phyloP scores from a whole-genome alignment of 257 asterid genomes.

The Craterostigma plantagineum region DNA sequence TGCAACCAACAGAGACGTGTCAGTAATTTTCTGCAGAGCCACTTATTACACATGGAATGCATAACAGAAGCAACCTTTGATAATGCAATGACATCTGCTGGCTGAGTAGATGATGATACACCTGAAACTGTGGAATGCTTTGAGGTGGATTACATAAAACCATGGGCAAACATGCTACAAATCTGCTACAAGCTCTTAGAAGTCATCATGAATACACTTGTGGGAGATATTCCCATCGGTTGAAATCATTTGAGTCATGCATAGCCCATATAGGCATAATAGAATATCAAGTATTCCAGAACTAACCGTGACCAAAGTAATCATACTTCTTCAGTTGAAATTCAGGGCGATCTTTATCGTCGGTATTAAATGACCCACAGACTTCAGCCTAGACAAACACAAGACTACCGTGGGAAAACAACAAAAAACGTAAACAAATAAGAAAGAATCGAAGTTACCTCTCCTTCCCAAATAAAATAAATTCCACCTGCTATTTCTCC shows the following conservation, averaged over 20 bases:
- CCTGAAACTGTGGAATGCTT: slow-evolving; percentile 25
- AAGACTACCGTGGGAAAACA: slow-evolving; percentile 4
- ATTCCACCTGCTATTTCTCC: slow-evolving; percentile 70
- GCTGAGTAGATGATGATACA: slow-evolving; percentile 33
- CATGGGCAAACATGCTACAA: background rate
- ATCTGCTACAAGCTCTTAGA: too few species aligned
- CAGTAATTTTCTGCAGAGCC: background rate
- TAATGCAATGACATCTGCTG: slow-evolving; percentile 63
- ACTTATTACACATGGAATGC: background rate
- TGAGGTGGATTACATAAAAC: background rate
- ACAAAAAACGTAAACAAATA: background rate
- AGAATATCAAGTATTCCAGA: background rate
- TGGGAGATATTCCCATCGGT: too few species aligned
- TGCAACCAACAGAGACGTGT: slow-evolving; percentile 17
- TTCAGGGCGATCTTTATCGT: slow-evolving; percentile 44
- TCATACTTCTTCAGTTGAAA: slow-evolving; percentile 52
- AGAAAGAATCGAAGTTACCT: slow-evolving; percentile 24
- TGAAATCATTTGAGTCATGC: too few species aligned
- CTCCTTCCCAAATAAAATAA: slow-evolving; percentile 84
- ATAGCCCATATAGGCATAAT: too few species aligned
- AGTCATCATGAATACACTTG: too few species aligned
- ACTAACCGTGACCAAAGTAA: slow-evolving; percentile 74
- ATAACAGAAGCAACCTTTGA: slow-evolving; percentile 42
- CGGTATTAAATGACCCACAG: slow-evolving; percentile 42
- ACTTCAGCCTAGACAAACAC: slow-evolving; percentile 66